Base-by-base conservation (phyloP, 2,329 filamentous ascomycete genomes). In the Fusarium sp. region DNA sequence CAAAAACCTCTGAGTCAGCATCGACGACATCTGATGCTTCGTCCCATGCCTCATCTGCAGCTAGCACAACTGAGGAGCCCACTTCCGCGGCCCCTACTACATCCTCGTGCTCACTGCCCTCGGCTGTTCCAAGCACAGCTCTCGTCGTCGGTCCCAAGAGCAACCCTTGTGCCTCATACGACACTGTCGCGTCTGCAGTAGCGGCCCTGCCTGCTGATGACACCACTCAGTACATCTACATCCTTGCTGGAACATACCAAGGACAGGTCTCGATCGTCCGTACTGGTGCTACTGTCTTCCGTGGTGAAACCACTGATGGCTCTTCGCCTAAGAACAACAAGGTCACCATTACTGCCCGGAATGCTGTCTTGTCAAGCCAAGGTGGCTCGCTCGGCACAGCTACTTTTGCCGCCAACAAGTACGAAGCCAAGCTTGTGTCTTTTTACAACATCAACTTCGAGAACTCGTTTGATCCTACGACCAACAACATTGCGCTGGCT, bases 281-380 rank as follows among this genome's bases (percentile, higher is more conserved):
- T 3, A 81, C 80, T 2, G 80, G 81, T 6, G 76, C 82, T 2
- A 80, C 85, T 32, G 82, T 83, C 4, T 74, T 86, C 35, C 74
- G 82, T 13, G 84, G 83, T n/a, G 75, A 87, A 73, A 90, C 89
- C 0, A 78, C 77, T 32, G 75, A 77, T 2, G 59, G 69, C 0
- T 68, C 77, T 1, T 80, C 80, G 7, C 90, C 90, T 75, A 73
- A 81, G 7, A 79, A 79, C 57, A 92, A 92, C 80, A 81, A 83
- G 40, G 90, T 91, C n/a, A 91, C 84, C 62, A 82, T 87, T 50
- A 60, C 59, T 1, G 67, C 74, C 3, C 48, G 45, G 5, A 71
- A 64, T 9, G 73, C 52, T 12, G 57, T 70, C 1, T 35, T 66
- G 20, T 75, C 73, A 2, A 76, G 59, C 42, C 38, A 32, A 2